These are phyloP conservation scores for Aleurites moluccanus DNA, from an alignment of 441 rosid species.

Conservation along the genomic window DNA sequence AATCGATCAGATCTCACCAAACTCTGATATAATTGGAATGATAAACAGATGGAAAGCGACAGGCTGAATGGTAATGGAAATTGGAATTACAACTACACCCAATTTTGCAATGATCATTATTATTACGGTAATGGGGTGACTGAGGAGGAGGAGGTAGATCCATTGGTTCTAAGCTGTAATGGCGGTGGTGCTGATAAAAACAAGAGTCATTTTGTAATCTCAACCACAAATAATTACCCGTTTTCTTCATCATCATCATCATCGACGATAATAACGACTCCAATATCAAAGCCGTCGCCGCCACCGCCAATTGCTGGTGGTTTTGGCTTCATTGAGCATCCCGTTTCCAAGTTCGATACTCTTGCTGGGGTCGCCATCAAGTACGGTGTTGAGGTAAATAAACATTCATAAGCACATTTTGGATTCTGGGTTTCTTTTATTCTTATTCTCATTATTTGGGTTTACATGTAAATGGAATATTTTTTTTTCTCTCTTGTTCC, in stretches of 20 bases:
- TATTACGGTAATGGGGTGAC: too few relatives aligned
- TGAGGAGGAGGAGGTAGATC: neutral
- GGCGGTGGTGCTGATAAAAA: neutral
- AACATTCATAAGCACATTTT: neutral
- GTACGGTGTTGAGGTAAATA: conserved; percentile 62
- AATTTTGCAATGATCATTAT: neutral
- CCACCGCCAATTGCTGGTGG: neutral
- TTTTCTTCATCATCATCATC: neutral
- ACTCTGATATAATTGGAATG: neutral
- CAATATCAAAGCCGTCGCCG: neutral
- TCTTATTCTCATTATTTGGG: neutral
- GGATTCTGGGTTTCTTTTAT: neutral
- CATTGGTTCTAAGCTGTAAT: neutral
- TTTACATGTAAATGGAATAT: neutral
- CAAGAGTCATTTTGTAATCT: neutral
- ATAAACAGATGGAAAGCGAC: conserved; percentile 2
- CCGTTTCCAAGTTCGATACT: conserved; percentile 56
- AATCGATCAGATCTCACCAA: neutral
- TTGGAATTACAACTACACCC: neutral
- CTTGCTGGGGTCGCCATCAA: conserved; percentile 73
- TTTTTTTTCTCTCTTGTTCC: too few relatives aligned
- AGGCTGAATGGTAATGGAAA: conserved; percentile 1
- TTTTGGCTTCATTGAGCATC: conserved; percentile 41
- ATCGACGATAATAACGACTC: neutral
- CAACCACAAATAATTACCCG: neutral